These are phyloP conservation scores for Aspergillus japonicus DNA, from an alignment of 2,329 filamentous ascomycete genomes.

Conservation along the genomic window DNA sequence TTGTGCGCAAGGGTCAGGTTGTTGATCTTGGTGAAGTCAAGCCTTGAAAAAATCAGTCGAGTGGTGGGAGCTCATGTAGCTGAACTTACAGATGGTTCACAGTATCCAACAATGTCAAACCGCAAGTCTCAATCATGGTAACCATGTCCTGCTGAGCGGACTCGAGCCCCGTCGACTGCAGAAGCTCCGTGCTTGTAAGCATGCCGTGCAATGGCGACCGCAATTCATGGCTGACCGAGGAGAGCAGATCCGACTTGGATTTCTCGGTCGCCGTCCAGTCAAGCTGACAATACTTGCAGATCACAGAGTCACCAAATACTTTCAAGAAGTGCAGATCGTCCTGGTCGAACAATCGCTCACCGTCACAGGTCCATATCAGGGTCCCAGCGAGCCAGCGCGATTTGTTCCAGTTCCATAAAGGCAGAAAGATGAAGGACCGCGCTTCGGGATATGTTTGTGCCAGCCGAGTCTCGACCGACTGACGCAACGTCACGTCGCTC, in stretches of 20 bases:
- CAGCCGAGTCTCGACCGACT: conserved; percentile 14
- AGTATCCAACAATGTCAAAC: conserved; percentile 53
- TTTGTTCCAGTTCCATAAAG: conserved; percentile 36
- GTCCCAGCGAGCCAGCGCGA: conserved; percentile 35
- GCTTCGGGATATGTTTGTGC: conserved; percentile 23
- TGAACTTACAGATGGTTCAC: conserved; percentile 35
- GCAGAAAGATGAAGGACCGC: conserved; percentile 31
- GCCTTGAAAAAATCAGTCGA: conserved; percentile 16
- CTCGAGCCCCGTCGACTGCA: conserved; percentile 46
- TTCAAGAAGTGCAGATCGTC: conserved; percentile 38
- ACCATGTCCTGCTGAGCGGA: conserved; percentile 45
- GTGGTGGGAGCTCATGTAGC: accelerated
- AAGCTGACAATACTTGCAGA: conserved; percentile 35
- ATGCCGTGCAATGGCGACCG: conserved; percentile 50
- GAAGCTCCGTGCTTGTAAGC: conserved; percentile 51
- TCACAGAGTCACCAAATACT: conserved; percentile 35
- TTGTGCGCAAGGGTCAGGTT: conserved; percentile 23
- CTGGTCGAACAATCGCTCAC: conserved; percentile 18
- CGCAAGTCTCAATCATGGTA: conserved; percentile 51
- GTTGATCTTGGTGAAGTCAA: conserved; percentile 41
- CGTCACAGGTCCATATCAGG: conserved; percentile 29
- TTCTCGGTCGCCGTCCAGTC: conserved; percentile 40
- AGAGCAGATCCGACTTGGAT: conserved; percentile 54
- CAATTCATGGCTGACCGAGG: conserved; percentile 54
- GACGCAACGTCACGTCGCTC: not conserved